These are phyloP conservation scores for Neotropicomus parvogracilis DNA, from an alignment of 1,284 basidiomycete species.

Conservation along the genomic window DNA sequence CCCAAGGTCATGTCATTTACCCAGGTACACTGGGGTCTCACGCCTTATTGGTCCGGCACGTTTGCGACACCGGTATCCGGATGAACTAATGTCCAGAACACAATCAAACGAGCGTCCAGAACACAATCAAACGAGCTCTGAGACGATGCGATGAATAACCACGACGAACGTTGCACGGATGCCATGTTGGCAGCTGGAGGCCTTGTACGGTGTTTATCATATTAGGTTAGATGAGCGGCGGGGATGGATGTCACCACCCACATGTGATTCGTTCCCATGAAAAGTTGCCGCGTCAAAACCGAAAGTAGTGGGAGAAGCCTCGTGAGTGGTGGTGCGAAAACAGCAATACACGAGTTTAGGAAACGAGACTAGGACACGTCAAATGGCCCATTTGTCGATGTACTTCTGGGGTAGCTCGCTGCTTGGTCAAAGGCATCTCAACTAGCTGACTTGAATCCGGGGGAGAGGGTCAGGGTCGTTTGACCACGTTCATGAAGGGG, in stretches of 20 bases:
- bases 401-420: neutral
- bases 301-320: conserved; percentile 17
- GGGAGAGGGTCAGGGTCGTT: neutral
- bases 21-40: conserved; percentile 1
- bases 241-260: neutral
- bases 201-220: conserved; percentile 4
- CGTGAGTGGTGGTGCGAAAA: conserved; percentile 19
- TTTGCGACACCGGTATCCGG: too few relatives aligned
- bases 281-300: conserved; percentile 14
- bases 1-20: conserved; percentile 8
- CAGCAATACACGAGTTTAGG: neutral
- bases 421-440: neutral
- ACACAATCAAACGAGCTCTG: neutral
- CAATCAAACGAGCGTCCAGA: neutral
- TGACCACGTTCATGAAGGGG: neutral
- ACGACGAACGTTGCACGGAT: neutral
- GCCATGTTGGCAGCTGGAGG: conserved; percentile 6
- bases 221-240: conserved; percentile 26
- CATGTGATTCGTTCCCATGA: conserved; percentile 23
- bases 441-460: neutral
- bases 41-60: neutral
- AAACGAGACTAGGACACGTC: neutral
- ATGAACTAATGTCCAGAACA: neutral
- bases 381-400: neutral
- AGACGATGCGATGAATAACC: conserved; percentile 6